Evolutionary conservation across 202 grass and related monocot genomes (phyloP).

Genomic region (Zizania palustris): DNA sequence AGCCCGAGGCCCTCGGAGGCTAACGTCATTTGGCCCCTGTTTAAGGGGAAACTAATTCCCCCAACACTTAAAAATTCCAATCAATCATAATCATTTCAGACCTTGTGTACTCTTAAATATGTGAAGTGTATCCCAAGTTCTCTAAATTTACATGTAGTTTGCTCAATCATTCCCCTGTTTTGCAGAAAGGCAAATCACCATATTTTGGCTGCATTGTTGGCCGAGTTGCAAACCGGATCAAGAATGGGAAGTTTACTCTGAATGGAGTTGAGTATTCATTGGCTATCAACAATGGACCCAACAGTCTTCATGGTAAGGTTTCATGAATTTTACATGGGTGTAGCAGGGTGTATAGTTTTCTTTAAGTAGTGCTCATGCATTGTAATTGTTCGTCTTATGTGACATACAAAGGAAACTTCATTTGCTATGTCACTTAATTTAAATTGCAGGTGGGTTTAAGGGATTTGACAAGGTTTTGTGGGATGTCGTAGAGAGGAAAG

Average conservation of each 20-base stretch:
- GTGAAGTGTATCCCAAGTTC: neutral
- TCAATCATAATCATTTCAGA: too few relatives aligned
- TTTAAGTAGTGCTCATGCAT: slow-evolving; percentile 24
- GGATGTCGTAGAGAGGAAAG: slow-evolving; percentile 66
- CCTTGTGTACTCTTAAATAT: neutral
- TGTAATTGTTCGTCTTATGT: slow-evolving; percentile 16
- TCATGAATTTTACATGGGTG: slow-evolving; percentile 16
- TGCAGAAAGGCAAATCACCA: slow-evolving; percentile 60
- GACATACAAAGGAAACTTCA: neutral
- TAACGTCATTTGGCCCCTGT: too few relatives aligned
- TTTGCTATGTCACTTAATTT: neutral
- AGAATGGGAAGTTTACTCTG: slow-evolving; percentile 63
- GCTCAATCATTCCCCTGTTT: slow-evolving; percentile 7
- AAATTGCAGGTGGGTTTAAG: slow-evolving; percentile 64
- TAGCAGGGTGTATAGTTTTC: neutral
- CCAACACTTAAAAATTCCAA: too few relatives aligned
- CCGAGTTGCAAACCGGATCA: slow-evolving; percentile 90
- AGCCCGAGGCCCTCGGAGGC: too few relatives aligned
- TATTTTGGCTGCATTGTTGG: slow-evolving; percentile 98
- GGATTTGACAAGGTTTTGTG: slow-evolving; percentile 89
- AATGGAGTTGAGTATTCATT: slow-evolving; percentile 65
- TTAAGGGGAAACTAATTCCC: too few relatives aligned
- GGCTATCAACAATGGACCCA: slow-evolving; percentile 71
- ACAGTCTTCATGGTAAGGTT: slow-evolving; percentile 82
- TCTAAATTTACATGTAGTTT: slow-evolving; percentile 16